A percentile compares a stretch with the other conserved stretches of the same genome.
These are phyloP conservation scores for Drechmeria coniospora DNA, from an alignment of 2,329 filamentous ascomycete species.

Conservation along the genomic window DNA sequence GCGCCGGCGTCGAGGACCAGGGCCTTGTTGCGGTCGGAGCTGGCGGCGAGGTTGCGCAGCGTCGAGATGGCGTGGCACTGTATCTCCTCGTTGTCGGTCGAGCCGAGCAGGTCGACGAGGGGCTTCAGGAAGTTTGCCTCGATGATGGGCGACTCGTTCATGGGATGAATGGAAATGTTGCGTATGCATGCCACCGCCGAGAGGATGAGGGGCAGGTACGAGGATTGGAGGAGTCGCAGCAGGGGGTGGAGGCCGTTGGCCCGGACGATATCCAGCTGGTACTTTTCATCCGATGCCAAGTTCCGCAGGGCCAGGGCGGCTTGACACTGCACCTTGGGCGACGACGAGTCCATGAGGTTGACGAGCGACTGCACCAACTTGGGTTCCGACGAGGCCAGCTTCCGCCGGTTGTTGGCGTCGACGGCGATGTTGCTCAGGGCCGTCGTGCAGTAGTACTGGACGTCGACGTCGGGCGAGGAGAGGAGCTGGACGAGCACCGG, in stretches of 20 bases:
- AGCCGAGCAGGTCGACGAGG: slow-evolving; percentile 81
- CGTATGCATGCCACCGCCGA: slow-evolving; percentile 96
- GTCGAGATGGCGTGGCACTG: slow-evolving; percentile 98
- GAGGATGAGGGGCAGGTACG: slow-evolving; percentile 86
- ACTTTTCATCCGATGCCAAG: slow-evolving; percentile 93
- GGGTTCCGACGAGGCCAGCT: slow-evolving; percentile 78
- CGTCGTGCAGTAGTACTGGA: slow-evolving; percentile 98
- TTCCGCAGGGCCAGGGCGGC: slow-evolving; percentile 88
- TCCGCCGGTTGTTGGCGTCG: slow-evolving; percentile 77
- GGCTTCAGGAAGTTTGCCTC: slow-evolving; percentile 93
- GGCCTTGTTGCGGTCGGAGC: slow-evolving; percentile 94
- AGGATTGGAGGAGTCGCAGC: slow-evolving; percentile 80
- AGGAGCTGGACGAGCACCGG: slow-evolving; percentile 91
- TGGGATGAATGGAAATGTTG: slow-evolving; percentile 95
- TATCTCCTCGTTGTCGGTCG: slow-evolving; percentile 95
- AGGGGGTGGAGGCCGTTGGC: slow-evolving; percentile 74
- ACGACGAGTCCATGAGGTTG: slow-evolving; percentile 92
- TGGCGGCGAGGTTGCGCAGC: slow-evolving; percentile 84
- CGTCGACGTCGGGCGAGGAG: slow-evolving; percentile 84
- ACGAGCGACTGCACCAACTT: slow-evolving; percentile 88
- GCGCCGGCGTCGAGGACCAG: slow-evolving; percentile 93
- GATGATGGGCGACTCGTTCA: slow-evolving; percentile 97
- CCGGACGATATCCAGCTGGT: slow-evolving; percentile 92
- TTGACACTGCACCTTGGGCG: slow-evolving; percentile 95
- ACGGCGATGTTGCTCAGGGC: slow-evolving; percentile 97